These are phyloP conservation scores for Bauhinia variegata DNA, from an alignment of 306 rosid species.

Conservation along the genomic window DNA sequence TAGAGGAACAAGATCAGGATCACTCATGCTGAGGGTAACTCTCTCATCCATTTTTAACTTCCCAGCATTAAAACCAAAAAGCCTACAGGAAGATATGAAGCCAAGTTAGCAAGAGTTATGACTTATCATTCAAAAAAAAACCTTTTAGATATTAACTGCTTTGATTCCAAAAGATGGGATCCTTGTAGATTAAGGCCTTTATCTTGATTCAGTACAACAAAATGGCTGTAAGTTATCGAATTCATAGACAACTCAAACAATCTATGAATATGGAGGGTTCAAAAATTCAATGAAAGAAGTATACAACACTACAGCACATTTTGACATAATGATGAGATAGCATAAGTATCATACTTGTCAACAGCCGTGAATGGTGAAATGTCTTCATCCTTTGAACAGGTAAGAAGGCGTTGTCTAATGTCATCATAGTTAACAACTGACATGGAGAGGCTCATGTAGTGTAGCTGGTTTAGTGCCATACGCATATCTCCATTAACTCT, in stretches of 20 bases:
- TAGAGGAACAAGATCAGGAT: conserved; percentile 92
- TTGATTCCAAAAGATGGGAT: conserved; percentile 11
- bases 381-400: conserved; percentile 87
- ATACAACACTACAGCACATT: background rate
- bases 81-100: conserved; percentile 55
- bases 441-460: conserved; percentile 92
- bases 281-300: background rate
- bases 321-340: conserved; percentile 1
- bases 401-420: conserved; percentile 70
- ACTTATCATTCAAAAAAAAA: background rate
- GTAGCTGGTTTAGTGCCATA: conserved; percentile 93
- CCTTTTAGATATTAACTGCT: conserved; percentile 16
- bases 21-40: conserved; percentile 89
- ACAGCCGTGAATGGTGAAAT: conserved; percentile 96
- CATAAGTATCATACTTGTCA: conserved; percentile 68
- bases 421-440: conserved; percentile 82
- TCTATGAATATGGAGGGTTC: background rate
- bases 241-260: background rate
- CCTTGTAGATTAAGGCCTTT: conserved; percentile 19
- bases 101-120: conserved; percentile 21
- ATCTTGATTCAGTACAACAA: background rate
- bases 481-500: conserved; percentile 96
- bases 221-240: conserved; percentile 19
- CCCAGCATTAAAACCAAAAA: conserved; percentile 80
- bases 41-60: conserved; percentile 90